Evolutionary conservation across 345 rosid genomes (phyloP).

Genomic region (Cardamine chenopodiifolia): DNA sequence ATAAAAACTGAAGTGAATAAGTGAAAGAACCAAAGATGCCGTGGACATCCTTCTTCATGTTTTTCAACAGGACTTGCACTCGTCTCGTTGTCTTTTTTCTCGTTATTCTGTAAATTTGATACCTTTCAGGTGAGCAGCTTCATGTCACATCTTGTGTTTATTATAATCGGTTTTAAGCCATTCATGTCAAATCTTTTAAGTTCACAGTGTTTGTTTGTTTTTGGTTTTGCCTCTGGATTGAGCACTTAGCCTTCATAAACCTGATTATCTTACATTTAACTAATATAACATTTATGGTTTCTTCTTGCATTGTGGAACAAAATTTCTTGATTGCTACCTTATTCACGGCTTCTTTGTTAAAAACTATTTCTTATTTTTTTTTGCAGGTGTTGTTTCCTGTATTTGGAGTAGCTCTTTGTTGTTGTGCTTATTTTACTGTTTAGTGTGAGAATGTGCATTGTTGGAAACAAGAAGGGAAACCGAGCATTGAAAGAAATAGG

Average conservation of each 20-base stretch:
- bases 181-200: neutral
- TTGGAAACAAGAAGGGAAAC: conserved; percentile 67
- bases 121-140: conserved; percentile 43
- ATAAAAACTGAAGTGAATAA: conserved; percentile 15
- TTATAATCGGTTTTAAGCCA: neutral
- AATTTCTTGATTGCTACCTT: neutral
- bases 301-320: no score
- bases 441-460: conserved; percentile 83
- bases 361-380: conserved; percentile 11
- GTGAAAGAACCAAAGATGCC: conserved; percentile 66
- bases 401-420: conserved; percentile 32
- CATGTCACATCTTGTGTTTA: neutral
- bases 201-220: neutral
- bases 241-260: neutral
- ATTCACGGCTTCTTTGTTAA: neutral
- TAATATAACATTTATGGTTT: no score
- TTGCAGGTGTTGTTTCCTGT: conserved; percentile 47
- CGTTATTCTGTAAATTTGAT: conserved; percentile 68
- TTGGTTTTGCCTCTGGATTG: neutral
- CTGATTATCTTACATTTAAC: no score
- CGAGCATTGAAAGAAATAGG: conserved; percentile 74
- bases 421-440: conserved; percentile 34
- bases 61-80: conserved; percentile 61
- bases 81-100: conserved; percentile 78
- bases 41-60: conserved; percentile 67